phyloP scores from a whole-genome alignment of 495 filamentous ascomycete genomes.

The Xylaria acuta region DNA sequence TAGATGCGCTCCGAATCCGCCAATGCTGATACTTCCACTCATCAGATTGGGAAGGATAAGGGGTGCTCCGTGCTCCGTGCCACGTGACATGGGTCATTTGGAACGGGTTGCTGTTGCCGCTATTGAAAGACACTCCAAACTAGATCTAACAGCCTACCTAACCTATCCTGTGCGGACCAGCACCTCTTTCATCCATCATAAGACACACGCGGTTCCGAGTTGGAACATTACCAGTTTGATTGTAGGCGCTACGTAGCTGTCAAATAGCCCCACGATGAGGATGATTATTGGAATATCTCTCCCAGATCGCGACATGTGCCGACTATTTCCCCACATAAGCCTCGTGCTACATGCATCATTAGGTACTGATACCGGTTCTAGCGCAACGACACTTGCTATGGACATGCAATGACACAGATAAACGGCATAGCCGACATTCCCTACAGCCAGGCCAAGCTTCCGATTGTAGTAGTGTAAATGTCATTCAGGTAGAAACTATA shows the following conservation, averaged over 20 bases:
- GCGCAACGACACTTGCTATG: background rate
- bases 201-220: background rate
- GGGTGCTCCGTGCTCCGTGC: constrained; percentile 13
- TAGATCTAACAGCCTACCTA: background rate
- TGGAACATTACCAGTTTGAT: background rate
- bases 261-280: background rate
- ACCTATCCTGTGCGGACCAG: background rate
- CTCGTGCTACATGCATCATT: background rate
- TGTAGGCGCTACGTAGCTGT: background rate
- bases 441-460: background rate
- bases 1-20: constrained; percentile 7
- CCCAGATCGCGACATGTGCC: background rate
- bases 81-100: constrained; percentile 17
- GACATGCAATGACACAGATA: background rate
- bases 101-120: background rate
- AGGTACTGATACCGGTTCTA: too few species aligned
- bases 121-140: background rate
- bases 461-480: background rate
- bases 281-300: background rate
- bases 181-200: background rate
- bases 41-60: constrained; percentile 19
- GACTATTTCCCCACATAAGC: background rate
- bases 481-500: constrained; percentile 15
- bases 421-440: background rate
- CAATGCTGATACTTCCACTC: constrained; percentile 18